Percentiles rank a stretch among this genome's conserved stretches.
Conservation (phyloP, 305 asterid genomes). For the Lippia alba region DNA sequence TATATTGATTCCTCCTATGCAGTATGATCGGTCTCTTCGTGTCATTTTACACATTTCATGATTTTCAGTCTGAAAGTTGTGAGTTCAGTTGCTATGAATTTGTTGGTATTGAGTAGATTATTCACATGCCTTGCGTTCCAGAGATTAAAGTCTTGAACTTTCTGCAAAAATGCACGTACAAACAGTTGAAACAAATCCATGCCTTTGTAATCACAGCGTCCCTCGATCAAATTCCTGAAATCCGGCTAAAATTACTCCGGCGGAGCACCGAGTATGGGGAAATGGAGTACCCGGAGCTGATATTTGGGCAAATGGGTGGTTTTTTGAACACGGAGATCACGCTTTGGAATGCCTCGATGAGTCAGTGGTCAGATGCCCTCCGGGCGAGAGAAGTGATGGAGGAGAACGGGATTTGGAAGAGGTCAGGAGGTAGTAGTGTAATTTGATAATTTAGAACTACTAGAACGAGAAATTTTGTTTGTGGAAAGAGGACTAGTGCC, state of each 20-base stretch:
- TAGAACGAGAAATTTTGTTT: neutral
- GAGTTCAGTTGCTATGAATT: neutral
- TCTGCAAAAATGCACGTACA: constrained; percentile 46
- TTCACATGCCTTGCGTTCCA: constrained; percentile 24
- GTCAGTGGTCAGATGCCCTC: constrained; percentile 47
- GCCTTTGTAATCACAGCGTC: constrained; percentile 44
- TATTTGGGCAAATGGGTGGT: constrained; percentile 48
- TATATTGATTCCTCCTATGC: too few species aligned
- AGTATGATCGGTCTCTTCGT: too few species aligned
- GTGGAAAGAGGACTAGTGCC: too few species aligned
- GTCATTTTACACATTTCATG: too few species aligned
- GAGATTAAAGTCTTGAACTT: constrained; percentile 29
- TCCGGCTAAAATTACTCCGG: constrained; percentile 49
- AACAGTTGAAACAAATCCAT: constrained; percentile 52
- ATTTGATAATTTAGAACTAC: constrained; percentile 4
- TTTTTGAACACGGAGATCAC: constrained; percentile 31
- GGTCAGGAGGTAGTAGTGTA: constrained; percentile 43
- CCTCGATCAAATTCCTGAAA: constrained; percentile 36
- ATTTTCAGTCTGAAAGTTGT: neutral
- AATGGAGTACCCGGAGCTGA: constrained; percentile 50
- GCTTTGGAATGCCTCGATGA: constrained; percentile 57
- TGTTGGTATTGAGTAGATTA: neutral
- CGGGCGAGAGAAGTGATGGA: constrained; percentile 47
- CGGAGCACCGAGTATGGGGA: constrained; percentile 55
- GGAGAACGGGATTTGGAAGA: constrained; percentile 44